A percentile compares a stretch with the other conserved stretches of the same genome.
These are phyloP conservation scores for Amniculicola lignicola DNA, from an alignment of 495 filamentous ascomycete genomes.

Conservation along the genomic window DNA sequence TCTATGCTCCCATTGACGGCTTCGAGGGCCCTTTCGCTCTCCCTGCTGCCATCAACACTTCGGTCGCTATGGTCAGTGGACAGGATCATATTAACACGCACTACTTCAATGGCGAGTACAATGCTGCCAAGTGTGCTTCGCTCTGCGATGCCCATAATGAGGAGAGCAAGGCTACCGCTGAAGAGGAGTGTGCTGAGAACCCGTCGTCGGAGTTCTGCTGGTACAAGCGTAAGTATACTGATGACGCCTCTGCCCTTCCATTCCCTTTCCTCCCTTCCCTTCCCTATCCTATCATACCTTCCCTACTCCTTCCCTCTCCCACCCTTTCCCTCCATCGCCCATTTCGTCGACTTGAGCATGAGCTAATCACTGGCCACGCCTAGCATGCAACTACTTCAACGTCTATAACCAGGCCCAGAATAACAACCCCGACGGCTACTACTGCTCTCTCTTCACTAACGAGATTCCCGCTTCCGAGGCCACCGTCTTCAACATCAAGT, in stretches of 20 bases:
- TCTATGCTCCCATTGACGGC: neutral
- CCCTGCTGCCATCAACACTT: neutral
- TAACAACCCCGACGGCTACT: neutral
- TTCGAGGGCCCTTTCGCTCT: neutral
- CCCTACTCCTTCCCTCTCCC: too few species aligned
- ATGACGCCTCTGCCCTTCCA: too few species aligned
- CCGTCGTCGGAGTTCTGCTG: neutral
- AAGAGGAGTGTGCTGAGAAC: neutral
- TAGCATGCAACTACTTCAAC: neutral
- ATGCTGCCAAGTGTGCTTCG: neutral
- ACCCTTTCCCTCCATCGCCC: too few species aligned
- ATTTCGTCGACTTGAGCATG: too few species aligned
- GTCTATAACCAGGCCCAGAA: neutral
- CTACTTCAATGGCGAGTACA: neutral
- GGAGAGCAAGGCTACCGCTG: neutral
- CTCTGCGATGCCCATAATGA: neutral
- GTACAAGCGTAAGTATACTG: neutral
- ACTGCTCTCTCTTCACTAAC: neutral
- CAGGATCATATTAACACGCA: neutral
- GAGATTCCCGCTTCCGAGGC: too few species aligned
- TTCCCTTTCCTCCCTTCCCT: too few species aligned
- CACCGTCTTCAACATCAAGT: too few species aligned
- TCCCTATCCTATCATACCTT: too few species aligned
- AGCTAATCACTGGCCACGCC: too few species aligned
- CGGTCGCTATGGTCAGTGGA: neutral